Percentiles rank a stretch among this genome's conserved stretches.
phyloP scores from a whole-genome alignment of 108 stramenopile genomes.

The Cyclotella atomus region DNA sequence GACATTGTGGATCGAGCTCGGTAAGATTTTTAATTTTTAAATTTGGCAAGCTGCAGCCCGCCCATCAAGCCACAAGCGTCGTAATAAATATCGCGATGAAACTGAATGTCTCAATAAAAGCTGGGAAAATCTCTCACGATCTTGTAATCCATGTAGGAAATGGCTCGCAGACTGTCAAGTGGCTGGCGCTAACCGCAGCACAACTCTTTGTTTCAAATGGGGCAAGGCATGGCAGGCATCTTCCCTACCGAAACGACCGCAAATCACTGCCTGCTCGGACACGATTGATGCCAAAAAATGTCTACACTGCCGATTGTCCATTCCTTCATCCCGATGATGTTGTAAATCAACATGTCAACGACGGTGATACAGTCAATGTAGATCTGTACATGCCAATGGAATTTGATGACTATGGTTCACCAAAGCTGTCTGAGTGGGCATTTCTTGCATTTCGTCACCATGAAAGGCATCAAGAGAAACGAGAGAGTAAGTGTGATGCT shows the following conservation, averaged over 20 bases:
- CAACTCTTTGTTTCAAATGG: conserved; percentile 1
- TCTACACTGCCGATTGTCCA: conserved; percentile 19
- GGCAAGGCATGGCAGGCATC: not conserved
- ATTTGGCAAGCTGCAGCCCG: too few relatives aligned
- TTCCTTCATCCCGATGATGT: conserved; percentile 31
- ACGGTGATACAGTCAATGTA: conserved; percentile 27
- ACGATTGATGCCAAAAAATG: conserved; percentile 19
- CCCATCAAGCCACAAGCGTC: too few relatives aligned
- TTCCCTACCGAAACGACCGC: not conserved
- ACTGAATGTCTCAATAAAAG: conserved; percentile 1
- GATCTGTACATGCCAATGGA: conserved; percentile 15
- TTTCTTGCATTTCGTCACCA: conserved; percentile 21
- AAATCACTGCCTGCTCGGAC: conserved; percentile 4
- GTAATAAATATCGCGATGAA: too few relatives aligned
- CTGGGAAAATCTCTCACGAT: conserved; percentile 11
- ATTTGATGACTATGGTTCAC: conserved; percentile 23
- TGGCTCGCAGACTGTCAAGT: conserved; percentile 25
- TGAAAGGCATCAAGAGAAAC: conserved; percentile 8
- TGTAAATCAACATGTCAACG: conserved; percentile 16
- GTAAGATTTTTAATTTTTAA: too few relatives aligned
- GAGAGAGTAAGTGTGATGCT: conserved; percentile 14
- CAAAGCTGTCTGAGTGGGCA: conserved; percentile 23
- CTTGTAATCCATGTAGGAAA: conserved; percentile 17
- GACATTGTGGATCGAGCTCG: too few relatives aligned
- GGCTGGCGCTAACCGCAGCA: conserved; percentile 18